Percentiles rank a stretch among this genome's conserved stretches.
Conservation (phyloP, 2,329 filamentous ascomycete species). For the Aspergillus sp. region DNA sequence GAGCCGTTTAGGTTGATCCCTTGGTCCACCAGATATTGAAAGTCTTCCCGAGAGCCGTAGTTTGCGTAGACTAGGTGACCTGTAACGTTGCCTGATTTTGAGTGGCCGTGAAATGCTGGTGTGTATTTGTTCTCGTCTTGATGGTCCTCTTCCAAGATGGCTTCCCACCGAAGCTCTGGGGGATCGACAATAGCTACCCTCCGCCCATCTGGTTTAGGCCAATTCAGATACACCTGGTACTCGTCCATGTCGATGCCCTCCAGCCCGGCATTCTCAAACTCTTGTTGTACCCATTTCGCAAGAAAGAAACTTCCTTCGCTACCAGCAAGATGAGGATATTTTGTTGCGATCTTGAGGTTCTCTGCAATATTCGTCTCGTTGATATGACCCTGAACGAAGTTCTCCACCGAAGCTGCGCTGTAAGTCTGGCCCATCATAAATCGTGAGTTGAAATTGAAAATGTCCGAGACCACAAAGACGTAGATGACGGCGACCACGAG, state of each 20-base stretch:
- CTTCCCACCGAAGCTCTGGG: slow-evolving; percentile 73
- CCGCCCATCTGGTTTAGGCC: slow-evolving; percentile 76
- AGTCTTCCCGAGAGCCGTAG: slow-evolving; percentile 85
- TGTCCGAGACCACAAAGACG: slow-evolving; percentile 80
- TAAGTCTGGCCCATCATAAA: slow-evolving; percentile 72
- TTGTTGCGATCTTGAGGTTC: slow-evolving; percentile 76
- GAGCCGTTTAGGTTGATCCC: slow-evolving; percentile 77
- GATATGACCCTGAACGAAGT: slow-evolving; percentile 73
- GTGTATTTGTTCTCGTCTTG: slow-evolving; percentile 61
- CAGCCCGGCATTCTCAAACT: slow-evolving; percentile 73
- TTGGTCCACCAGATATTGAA: slow-evolving; percentile 70
- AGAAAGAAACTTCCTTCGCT: slow-evolving; percentile 89
- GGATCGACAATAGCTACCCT: slow-evolving; percentile 78
- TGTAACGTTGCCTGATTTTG: slow-evolving; percentile 80
- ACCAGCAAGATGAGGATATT: slow-evolving; percentile 89
- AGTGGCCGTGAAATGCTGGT: slow-evolving; percentile 83
- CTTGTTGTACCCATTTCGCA: slow-evolving; percentile 79
- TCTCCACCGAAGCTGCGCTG: slow-evolving; percentile 79
- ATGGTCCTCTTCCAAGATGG: slow-evolving; percentile 80
- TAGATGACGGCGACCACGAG: slow-evolving; percentile 80
- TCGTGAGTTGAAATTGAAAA: slow-evolving; percentile 71
- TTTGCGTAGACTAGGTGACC: slow-evolving; percentile 92
- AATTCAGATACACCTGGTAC: slow-evolving; percentile 91
- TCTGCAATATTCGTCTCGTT: slow-evolving; percentile 72
- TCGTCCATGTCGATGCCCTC: slow-evolving; percentile 77